phyloP scores from a whole-genome alignment of 1,139 yeast genomes.

The Candida sanyaensis region DNA sequence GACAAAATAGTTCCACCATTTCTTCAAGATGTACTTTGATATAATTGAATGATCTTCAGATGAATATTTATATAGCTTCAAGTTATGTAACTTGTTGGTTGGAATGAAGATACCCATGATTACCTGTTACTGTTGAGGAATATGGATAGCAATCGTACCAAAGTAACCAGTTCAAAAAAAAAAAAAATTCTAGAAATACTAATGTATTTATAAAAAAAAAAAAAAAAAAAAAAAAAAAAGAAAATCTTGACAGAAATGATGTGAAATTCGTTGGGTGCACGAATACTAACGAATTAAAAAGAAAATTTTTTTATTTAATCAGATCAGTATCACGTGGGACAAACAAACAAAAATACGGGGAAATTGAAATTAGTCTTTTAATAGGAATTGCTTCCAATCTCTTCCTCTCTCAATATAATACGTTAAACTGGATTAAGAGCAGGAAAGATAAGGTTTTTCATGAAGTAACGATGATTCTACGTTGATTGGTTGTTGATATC shows the following conservation, averaged over 20 bases:
- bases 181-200: not conserved
- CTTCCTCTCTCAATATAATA: too few species aligned
- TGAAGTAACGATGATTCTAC: too few species aligned
- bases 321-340: not conserved
- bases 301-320: not conserved
- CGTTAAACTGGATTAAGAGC: too few species aligned
- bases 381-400: too few species aligned
- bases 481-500: too few species aligned
- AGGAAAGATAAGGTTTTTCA: too few species aligned
- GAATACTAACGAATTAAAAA: not conserved
- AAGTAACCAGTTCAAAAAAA: too few species aligned
- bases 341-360: too few species aligned
- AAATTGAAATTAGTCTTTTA: too few species aligned
- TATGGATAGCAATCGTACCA: not conserved
- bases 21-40: constrained; percentile 73
- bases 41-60: constrained; percentile 82
- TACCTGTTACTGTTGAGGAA: not conserved
- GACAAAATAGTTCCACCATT: constrained; percentile 77
- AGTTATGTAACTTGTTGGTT: constrained; percentile 55
- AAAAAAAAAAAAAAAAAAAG: not conserved
- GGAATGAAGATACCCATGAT: constrained; percentile 80
- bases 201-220: not conserved
- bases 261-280: constrained; percentile 1
- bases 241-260: not conserved
- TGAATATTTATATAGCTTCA: constrained; percentile 66